These are phyloP conservation scores for Calvatia gigantea DNA, from an alignment of 768 basidiomycete genomes.

Conservation along the genomic window DNA sequence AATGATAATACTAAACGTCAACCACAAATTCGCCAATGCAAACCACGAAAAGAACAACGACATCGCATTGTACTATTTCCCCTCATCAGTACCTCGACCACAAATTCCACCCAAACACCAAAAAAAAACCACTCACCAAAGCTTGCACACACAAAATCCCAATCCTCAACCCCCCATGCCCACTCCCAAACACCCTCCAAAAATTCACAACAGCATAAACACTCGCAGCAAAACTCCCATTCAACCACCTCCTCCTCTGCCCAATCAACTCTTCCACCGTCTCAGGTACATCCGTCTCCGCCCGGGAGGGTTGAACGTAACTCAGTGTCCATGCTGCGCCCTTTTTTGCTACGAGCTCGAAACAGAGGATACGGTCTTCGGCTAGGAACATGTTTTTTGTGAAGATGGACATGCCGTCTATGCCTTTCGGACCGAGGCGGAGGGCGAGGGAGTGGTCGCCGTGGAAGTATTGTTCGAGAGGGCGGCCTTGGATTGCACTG, in stretches of 20 bases:
- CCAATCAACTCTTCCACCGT: slow-evolving; percentile 85
- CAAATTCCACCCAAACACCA: background rate
- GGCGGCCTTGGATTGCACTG: slow-evolving; percentile 84
- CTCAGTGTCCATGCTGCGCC: slow-evolving; percentile 84
- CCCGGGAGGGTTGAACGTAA: slow-evolving; percentile 91
- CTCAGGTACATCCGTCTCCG: slow-evolving; percentile 93
- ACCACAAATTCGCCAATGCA: slow-evolving; percentile 86
- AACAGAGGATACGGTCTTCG: slow-evolving; percentile 95
- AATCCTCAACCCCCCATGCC: slow-evolving; percentile 87
- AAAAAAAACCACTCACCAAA: slow-evolving; percentile 47
- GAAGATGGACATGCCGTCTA: slow-evolving; percentile 94
- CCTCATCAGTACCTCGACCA: background rate
- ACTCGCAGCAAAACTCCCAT: slow-evolving; percentile 85
- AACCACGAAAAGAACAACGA: slow-evolving; percentile 92
- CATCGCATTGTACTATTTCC: slow-evolving; percentile 72
- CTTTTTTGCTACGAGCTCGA: slow-evolving; percentile 90
- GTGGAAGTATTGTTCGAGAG: slow-evolving; percentile 80
- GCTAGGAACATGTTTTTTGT: slow-evolving; percentile 81
- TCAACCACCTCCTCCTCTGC: slow-evolving; percentile 93
- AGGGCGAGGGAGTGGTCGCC: slow-evolving; percentile 87
- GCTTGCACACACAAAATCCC: slow-evolving; percentile 95
- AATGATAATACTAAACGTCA: slow-evolving; percentile 95
- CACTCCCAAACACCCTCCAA: slow-evolving; percentile 79
- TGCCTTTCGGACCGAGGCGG: slow-evolving; percentile 86
- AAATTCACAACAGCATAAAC: slow-evolving; percentile 90